Evolutionary conservation across 2,329 filamentous ascomycete species (phyloP).

Genomic region (Trichoderma atrobrunneum): DNA sequence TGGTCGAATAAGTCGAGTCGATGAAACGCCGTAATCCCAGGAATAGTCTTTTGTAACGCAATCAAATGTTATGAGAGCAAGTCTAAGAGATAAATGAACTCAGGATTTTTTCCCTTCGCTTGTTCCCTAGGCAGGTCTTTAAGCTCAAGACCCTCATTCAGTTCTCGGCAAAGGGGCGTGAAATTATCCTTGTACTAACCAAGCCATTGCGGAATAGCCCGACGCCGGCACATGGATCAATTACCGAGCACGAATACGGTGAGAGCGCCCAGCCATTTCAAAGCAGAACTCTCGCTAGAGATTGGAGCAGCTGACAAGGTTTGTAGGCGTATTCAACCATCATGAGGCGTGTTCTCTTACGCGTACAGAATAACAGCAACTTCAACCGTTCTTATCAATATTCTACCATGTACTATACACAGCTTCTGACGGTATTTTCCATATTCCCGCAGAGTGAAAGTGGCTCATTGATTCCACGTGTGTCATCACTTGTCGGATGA

Average conservation of each 20-base stretch:
- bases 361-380: not conserved
- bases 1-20: not conserved
- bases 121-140: not conserved
- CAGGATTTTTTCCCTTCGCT: not conserved
- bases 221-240: not conserved
- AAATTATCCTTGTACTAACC: not conserved
- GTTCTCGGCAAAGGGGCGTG: conserved; percentile 4
- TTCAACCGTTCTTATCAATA: not conserved
- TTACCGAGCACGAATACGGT: conserved; percentile 16
- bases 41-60: not conserved
- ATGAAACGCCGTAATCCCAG: not conserved
- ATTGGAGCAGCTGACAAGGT: not conserved
- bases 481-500: not conserved
- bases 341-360: not conserved
- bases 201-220: conserved; percentile 8
- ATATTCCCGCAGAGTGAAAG: not conserved
- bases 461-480: not conserved
- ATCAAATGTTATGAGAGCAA: not conserved
- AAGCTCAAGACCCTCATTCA: not conserved
- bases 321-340: not conserved
- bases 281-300: not conserved
- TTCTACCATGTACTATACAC: no score
- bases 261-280: not conserved
- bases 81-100: not conserved
- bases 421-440: not conserved